phyloP scores from a whole-genome alignment of 2,329 filamentous ascomycete genomes.

The Fusarium sp. region DNA sequence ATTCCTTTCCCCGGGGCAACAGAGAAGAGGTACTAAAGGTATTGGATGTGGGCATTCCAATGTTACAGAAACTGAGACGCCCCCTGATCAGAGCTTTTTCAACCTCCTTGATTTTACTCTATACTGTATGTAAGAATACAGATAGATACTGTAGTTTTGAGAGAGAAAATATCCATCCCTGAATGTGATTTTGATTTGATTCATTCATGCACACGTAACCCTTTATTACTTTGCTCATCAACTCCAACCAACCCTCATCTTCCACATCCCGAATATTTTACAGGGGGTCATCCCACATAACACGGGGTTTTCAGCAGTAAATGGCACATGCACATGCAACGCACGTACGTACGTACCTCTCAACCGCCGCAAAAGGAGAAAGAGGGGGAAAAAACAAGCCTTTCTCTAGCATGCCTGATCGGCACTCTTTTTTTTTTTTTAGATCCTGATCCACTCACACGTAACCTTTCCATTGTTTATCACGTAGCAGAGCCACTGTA shows the following conservation, averaged over 20 bases:
- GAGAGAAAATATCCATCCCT: neutral
- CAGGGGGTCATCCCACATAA: neutral
- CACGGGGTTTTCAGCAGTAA: neutral
- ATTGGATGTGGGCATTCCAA: neutral
- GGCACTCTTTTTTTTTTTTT: slow-evolving; percentile 8
- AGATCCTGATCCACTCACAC: slow-evolving; percentile 11
- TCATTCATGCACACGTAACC: slow-evolving; percentile 17
- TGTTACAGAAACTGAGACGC: slow-evolving; percentile 7
- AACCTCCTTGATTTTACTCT: slow-evolving; percentile 1
- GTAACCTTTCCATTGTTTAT: neutral
- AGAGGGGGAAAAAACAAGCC: neutral
- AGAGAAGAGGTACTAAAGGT: neutral
- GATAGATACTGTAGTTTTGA: neutral
- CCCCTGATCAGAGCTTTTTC: slow-evolving; percentile 2
- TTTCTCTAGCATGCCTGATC: slow-evolving; percentile 6
- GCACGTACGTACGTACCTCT: neutral
- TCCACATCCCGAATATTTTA: neutral
- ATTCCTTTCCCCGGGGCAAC: neutral
- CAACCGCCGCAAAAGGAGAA: neutral
- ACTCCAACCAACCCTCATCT: neutral
- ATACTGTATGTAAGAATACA: neutral
- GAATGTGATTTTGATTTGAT: neutral
- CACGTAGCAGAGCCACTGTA: slow-evolving; percentile 5
- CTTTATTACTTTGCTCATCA: neutral
- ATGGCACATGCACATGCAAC: neutral